Evolutionary conservation across 2,329 filamentous ascomycete species (phyloP), one percentile per base, ranked within the genome.

Genomic region (Chaetomiaceae sp.): DNA sequence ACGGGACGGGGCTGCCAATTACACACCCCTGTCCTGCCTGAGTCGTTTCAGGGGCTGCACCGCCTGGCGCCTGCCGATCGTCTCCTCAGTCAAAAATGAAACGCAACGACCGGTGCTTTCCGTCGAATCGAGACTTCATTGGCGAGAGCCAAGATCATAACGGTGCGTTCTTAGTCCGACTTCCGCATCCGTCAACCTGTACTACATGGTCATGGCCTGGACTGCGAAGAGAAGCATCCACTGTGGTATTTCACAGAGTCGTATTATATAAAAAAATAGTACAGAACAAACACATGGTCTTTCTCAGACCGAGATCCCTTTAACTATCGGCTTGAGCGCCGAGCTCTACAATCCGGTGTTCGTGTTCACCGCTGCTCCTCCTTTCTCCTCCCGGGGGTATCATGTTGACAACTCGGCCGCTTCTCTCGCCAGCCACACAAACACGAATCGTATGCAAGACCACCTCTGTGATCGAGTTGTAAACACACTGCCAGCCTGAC

Each of bases 231-330:
- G 39, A 51, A 47, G 10, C 3, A 3, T 38, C n/a, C 12, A 30
- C 39, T 48, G 43, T 25, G 39, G 17, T 42, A 41, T 42, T 50
- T 40, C 47, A 48, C 43, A 44, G 49, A 44, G 43, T 54, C 39
- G 33, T 39, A 54, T 54, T 56, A 54, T 42, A 47, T n/a, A n/a
- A n/a, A n/a, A n/a, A 56, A 17, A 43, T 44, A 27, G 13, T 49
- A 51, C 23, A 46, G 31, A 44, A 44, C 51, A 48, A 50, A 35
- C 21, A 39, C 20, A 21, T 10, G 19, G 25, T 10, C 25, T 27
- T 27, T 27, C 25, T 3, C 10, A 27, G 25, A 10, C 25, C 6
- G 25, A 27, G 10, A 27, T 27, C 25, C 25, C 25, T 27, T 27
- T 27, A 6, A 6, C 1, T 27, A 6, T 27, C 25, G 25, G 25